Base-by-base conservation (phyloP, 1,139 yeast species). In the Kodamaea anthophila region DNA sequence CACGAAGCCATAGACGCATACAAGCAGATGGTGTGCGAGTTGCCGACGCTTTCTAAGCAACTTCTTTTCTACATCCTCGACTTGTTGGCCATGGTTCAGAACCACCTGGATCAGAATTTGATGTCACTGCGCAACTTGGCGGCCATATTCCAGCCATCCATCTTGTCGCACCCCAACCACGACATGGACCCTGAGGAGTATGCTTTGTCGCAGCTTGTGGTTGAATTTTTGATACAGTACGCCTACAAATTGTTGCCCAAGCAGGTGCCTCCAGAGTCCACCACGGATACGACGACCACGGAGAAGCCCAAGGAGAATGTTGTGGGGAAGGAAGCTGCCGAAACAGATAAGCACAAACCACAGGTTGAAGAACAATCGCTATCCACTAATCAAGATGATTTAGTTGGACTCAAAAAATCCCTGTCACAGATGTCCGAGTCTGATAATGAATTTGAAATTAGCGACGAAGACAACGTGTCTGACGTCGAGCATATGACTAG, bases 101-200 rank as follows among this genome's bases (percentile, higher is more conserved):
- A 83, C 38, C 80, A 83, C 46, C 69, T 91, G 7, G 75, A 73
- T 28, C 75, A 74, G 36, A 91, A 88, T 51, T 65, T 86, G 43
- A 91, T 91, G 99, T 79, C 96, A 2, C 85, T 95, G 3, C 74
- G 91, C 43, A 91, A 93, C 50, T 63, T 91, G 42, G 95, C 97
- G 1, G 96, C 97, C 2, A 85, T 91, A 37, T 91, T 93, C 60
- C 98, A 91, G 57, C 98, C 98, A 3, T 83, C 95, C 13, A 77
- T 93, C 11, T 64, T 93, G 29, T 83, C 94, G 3, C 97, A 91
- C 51, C 96, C 96, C 5, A 73, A 70, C 43, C 97, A 91, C 53
- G 96, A 87, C 51, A 74, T 88, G 77, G 75, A 81, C 30, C 96
- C 97, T 1, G 82, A 77, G 21, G 96, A 91, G 53, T 88, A 88